Conservation (phyloP, 2,329 filamentous ascomycete genomes). For the Microdochium trichocladiopsis region DNA sequence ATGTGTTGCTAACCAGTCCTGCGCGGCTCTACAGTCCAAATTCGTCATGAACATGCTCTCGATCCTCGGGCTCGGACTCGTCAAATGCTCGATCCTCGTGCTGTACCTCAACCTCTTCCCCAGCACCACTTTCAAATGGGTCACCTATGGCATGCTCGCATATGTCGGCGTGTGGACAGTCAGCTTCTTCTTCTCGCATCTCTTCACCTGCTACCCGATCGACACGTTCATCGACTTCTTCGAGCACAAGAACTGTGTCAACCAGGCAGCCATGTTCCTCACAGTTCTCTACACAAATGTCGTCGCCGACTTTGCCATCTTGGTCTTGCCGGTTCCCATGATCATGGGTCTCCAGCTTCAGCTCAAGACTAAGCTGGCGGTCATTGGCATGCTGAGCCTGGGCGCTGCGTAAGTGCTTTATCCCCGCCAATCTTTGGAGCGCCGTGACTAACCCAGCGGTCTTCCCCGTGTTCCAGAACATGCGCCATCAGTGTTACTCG, state of each 20-base stretch:
- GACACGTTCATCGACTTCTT: constrained; percentile 14
- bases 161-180: constrained; percentile 11
- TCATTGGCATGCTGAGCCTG: constrained; percentile 16
- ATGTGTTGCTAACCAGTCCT: neutral
- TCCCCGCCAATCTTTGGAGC: too few relatives aligned
- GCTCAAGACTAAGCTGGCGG: constrained; percentile 13
- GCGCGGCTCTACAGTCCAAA: constrained; percentile 9
- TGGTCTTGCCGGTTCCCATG: constrained; percentile 16
- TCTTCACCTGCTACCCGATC: constrained; percentile 16
- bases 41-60: constrained; percentile 11
- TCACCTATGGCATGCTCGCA: constrained; percentile 7
- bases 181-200: constrained; percentile 16
- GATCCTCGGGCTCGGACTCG: constrained; percentile 10
- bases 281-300: constrained; percentile 13
- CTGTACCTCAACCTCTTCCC: constrained; percentile 12
- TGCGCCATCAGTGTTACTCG: constrained; percentile 8
- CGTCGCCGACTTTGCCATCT: constrained; percentile 14
- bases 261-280: constrained; percentile 12
- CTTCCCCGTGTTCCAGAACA: constrained; percentile 1
- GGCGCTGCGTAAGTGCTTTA: constrained; percentile 15
- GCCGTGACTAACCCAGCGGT: too few relatives aligned
- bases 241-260: constrained; percentile 14
- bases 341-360: constrained; percentile 15
- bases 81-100: constrained; percentile 11
- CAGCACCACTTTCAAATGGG: constrained; percentile 6